Percentiles rank a stretch among this genome's conserved stretches.
Conservation (phyloP, 108 stramenopile genomes). For the Nitzschia putrida region DNA sequence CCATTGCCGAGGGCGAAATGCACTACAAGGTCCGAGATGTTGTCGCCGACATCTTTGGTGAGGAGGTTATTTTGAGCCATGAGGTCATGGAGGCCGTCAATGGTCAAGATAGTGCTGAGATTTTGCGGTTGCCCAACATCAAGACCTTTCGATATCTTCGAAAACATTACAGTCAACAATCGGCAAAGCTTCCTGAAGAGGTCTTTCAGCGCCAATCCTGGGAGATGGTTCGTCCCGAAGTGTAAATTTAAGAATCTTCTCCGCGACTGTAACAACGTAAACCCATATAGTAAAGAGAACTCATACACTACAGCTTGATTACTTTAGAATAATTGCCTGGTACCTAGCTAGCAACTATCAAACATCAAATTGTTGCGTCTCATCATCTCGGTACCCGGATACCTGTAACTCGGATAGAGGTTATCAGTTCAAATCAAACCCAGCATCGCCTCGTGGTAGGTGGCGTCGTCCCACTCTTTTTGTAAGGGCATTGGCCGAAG, state of each 20-base stretch:
- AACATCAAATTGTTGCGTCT: too few relatives aligned
- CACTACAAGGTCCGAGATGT: slow-evolving; percentile 75
- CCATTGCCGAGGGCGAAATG: slow-evolving; percentile 88
- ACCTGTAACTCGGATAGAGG: too few relatives aligned
- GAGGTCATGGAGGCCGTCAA: slow-evolving; percentile 88
- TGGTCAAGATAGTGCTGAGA: slow-evolving; percentile 67
- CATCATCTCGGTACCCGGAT: too few relatives aligned
- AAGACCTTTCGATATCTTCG: slow-evolving; percentile 77
- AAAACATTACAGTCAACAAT: slow-evolving; percentile 78
- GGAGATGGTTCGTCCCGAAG: slow-evolving; percentile 77
- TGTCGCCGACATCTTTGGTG: slow-evolving; percentile 42
- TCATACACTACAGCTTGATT: too few relatives aligned
- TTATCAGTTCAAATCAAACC: too few relatives aligned
- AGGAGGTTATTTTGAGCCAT: slow-evolving; percentile 71
- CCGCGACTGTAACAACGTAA: too few relatives aligned
- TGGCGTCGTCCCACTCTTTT: too few relatives aligned
- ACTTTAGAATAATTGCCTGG: too few relatives aligned
- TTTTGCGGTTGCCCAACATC: slow-evolving; percentile 73
- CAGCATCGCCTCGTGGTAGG: too few relatives aligned
- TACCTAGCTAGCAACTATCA: too few relatives aligned
- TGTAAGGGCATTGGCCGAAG: too few relatives aligned
- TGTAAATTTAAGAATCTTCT: slow-evolving; percentile 29
- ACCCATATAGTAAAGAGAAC: too few relatives aligned
- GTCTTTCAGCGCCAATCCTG: slow-evolving; percentile 78
- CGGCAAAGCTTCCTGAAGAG: slow-evolving; percentile 63